These are phyloP conservation scores for Gastrolobium bilobum DNA, from an alignment of 306 rosid species.

Conservation along the genomic window DNA sequence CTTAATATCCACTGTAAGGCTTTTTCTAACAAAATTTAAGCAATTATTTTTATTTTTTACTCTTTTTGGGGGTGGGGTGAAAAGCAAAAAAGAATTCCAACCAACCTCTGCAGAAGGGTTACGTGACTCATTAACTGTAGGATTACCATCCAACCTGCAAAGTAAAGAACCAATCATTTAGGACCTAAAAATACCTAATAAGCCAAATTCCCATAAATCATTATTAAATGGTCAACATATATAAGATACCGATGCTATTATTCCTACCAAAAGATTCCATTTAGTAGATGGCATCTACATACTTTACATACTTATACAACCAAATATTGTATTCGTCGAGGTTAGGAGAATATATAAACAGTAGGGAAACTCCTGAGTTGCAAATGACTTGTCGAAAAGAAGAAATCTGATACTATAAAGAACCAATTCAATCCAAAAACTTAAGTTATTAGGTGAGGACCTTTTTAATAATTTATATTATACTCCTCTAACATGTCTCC, in stretches of 20 bases:
- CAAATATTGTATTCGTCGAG: conserved; percentile 10
- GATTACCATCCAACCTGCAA: conserved; percentile 66
- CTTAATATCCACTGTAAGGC: conserved; percentile 13
- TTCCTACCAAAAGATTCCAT: conserved; percentile 36
- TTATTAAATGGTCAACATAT: conserved; percentile 27
- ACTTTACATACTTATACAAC: not conserved
- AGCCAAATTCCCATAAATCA: conserved; percentile 2
- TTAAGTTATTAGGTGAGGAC: no score
- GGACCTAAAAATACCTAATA: conserved; percentile 8
- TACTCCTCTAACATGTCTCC: no score
- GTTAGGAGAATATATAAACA: not conserved
- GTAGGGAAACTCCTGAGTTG: not conserved
- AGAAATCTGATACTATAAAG: not conserved
- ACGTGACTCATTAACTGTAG: conserved; percentile 48
- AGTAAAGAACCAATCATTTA: conserved; percentile 45
- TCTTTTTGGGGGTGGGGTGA: not conserved
- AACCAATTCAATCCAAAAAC: no score
- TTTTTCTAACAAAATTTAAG: not conserved
- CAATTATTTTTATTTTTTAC: not conserved
- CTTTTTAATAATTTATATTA: no score
- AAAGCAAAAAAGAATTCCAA: conserved; percentile 25
- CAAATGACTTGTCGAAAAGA: not conserved
- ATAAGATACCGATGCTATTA: conserved; percentile 9
- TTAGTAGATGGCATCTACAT: no score
- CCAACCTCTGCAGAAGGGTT: conserved; percentile 63